Base-by-base conservation (phyloP, 768 basidiomycete species). In the Russula sp. region DNA sequence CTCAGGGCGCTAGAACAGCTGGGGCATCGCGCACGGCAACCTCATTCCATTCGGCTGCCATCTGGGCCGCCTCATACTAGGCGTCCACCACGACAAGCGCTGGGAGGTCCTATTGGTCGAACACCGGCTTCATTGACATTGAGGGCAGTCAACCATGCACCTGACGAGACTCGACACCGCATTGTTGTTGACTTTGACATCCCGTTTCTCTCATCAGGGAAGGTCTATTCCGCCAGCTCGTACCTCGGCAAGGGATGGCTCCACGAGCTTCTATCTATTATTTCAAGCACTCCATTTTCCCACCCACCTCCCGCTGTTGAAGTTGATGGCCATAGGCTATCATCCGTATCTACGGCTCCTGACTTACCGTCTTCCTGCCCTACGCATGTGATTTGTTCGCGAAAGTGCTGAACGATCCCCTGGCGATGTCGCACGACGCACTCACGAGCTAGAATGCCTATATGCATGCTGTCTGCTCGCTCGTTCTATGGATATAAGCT, bases 161-260 rank as follows among this genome's bases (percentile, higher is more conserved):
- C 43, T 38, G 67, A 57, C 45, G 56, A 43, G 14, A 59, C 42
- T 18, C 45, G 58, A 41, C 71, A 60, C 11, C 66, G 71, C 10
- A 68, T 80, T 42, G 65, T 70, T 56, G 65, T 76, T 60, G 84
- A 92, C 72, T 79, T 84, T 66, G 76, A 76, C 34, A 77, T 90
- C 13, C 70, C 70, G 4, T 72, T 73, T 35, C 71, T 89, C 7
- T 76, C 75, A 25, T 75, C 80, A 3, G 85, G 84, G 3, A 72
- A 81, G 39, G 76, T 76, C 38, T 86, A 92, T 65, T 69, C 68
- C 1, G 42, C 72, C 2, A 73, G 76, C 9, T 82, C 85, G 7
- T 87, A 83, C 64, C 77, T 86, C 47, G 80, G 78, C 8, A 83
- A 76, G 60, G 87, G 88, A 0, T 76, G 79, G 68, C 79, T 93